Percentiles rank a stretch among this genome's conserved stretches.
These are phyloP conservation scores for Musa acuminata DNA, from an alignment of 176 grass and related monocot genomes.

Conservation along the genomic window DNA sequence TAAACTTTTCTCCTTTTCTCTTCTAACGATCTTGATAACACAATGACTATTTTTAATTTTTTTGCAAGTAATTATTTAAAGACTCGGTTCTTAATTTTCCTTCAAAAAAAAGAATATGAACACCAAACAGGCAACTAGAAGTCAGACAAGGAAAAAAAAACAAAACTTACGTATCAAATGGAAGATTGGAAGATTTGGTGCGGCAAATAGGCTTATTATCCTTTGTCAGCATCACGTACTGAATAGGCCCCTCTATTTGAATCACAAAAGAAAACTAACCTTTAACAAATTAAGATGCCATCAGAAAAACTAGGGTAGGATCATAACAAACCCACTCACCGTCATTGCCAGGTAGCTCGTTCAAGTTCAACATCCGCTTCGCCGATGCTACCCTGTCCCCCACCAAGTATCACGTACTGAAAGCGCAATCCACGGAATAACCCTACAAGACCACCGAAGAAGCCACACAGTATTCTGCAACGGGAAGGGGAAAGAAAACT, in stretches of 20 bases:
- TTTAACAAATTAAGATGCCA: neutral
- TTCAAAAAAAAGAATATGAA: too few relatives aligned
- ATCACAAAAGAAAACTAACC: neutral
- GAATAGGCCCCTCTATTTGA: neutral
- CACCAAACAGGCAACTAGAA: too few relatives aligned
- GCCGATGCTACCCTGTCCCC: neutral
- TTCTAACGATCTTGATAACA: neutral
- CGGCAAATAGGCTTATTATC: conserved; percentile 14
- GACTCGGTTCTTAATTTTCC: too few relatives aligned
- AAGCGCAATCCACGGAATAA: neutral
- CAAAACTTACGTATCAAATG: neutral
- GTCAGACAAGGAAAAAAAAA: neutral
- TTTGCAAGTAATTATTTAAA: too few relatives aligned
- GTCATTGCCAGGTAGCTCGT: neutral
- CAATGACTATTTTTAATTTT: too few relatives aligned
- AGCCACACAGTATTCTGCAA: neutral
- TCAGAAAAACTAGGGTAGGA: neutral
- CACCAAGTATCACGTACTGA: neutral
- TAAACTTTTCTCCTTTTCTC: too few relatives aligned
- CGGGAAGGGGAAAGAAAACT: neutral
- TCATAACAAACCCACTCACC: neutral
- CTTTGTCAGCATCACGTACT: neutral
- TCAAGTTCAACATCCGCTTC: conserved; percentile 9
- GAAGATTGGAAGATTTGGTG: conserved; percentile 10
- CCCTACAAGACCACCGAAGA: too few relatives aligned